phyloP scores from a whole-genome alignment of 306 rosid genomes.

The Elaeagnus macrophylla region DNA sequence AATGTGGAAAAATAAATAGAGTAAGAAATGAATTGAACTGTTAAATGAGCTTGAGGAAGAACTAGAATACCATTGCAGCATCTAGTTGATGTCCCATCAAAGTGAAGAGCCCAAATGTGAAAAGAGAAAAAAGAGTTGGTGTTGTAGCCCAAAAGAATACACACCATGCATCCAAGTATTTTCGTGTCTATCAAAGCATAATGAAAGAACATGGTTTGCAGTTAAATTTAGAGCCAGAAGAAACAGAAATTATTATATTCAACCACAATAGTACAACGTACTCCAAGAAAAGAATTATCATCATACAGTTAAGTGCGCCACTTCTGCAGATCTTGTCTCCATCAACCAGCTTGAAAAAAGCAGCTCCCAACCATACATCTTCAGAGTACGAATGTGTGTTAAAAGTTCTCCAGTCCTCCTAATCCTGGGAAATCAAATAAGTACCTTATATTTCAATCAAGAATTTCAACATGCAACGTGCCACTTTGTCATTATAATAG shows the following conservation, averaged over 20 bases:
- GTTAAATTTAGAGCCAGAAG: slow-evolving; percentile 6
- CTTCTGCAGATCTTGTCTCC: slow-evolving; percentile 84
- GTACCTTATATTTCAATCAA: too few relatives aligned
- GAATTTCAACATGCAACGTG: too few relatives aligned
- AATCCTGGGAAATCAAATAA: slow-evolving; percentile 39
- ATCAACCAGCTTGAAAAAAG: slow-evolving; percentile 86
- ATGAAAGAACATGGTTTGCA: slow-evolving; percentile 10
- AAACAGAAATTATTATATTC: slow-evolving; percentile 11
- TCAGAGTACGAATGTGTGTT: slow-evolving; percentile 76
- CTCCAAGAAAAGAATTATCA: slow-evolving; percentile 9
- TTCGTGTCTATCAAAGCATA: slow-evolving; percentile 59
- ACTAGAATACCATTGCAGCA: slow-evolving; percentile 73
- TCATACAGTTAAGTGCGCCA: slow-evolving; percentile 75
- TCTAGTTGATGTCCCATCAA: slow-evolving; percentile 87
- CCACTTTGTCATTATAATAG: too few relatives aligned
- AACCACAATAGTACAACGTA: slow-evolving; percentile 11
- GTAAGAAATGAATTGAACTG: slow-evolving; percentile 15
- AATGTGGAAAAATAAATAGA: slow-evolving; percentile 7
- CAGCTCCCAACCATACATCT: slow-evolving; percentile 93
- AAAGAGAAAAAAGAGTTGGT: slow-evolving; percentile 83
- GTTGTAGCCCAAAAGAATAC: slow-evolving; percentile 99
- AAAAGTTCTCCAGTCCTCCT: slow-evolving; percentile 84
- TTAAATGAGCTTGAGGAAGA: slow-evolving; percentile 17
- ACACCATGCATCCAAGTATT: slow-evolving; percentile 97
- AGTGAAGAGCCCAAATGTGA: slow-evolving; percentile 80